Evolutionary conservation across 495 filamentous ascomycete species (phyloP).

Genomic region (Aspergillus coremiiformis): DNA sequence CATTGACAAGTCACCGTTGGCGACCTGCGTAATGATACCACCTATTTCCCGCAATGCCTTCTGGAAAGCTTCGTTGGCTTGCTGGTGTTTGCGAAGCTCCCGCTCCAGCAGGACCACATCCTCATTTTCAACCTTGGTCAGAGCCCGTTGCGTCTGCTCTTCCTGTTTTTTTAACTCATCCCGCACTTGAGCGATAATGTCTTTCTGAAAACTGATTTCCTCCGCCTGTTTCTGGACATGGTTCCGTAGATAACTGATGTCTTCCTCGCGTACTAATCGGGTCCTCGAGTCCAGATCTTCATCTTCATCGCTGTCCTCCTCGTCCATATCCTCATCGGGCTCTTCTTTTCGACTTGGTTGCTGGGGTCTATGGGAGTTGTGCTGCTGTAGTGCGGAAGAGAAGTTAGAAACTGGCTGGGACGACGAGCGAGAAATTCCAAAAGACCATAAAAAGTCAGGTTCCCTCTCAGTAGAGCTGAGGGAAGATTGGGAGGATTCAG

Average conservation of each 20-base stretch:
- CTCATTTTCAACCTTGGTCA: constrained; percentile 53
- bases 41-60: constrained; percentile 96
- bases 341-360: constrained; percentile 22
- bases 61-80: constrained; percentile 97
- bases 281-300: constrained; percentile 32
- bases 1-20: constrained; percentile 93
- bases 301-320: constrained; percentile 37
- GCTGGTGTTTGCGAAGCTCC: constrained; percentile 91
- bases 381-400: constrained; percentile 36
- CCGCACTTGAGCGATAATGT: constrained; percentile 62
- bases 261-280: constrained; percentile 55
- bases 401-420: constrained; percentile 36
- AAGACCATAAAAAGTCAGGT: constrained; percentile 32
- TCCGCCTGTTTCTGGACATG: constrained; percentile 75
- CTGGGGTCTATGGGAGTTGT: constrained; percentile 28
- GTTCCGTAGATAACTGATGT: constrained; percentile 62
- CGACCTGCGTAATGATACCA: constrained; percentile 91
- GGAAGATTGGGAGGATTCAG: constrained; percentile 46
- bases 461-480: constrained; percentile 41
- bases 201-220: constrained; percentile 64
- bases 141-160: constrained; percentile 48
- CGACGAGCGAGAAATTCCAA: constrained; percentile 35
- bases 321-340: constrained; percentile 29
- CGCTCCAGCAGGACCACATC: constrained; percentile 69
- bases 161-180: constrained; percentile 57